Conservation (phyloP, 148 eudicot genomes). For the Rhododendron molle region DNA sequence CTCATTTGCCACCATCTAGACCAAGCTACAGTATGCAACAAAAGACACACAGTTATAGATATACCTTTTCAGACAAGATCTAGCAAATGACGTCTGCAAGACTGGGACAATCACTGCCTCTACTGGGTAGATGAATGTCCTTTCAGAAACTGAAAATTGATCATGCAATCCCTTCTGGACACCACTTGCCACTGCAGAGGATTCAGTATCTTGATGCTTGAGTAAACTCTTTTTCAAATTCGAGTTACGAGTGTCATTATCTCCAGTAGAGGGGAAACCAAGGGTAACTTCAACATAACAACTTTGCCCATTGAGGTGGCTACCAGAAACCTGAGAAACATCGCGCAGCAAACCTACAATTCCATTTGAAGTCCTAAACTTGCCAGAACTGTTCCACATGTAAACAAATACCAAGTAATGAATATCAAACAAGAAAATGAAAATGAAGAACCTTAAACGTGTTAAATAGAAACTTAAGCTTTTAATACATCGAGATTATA, state of each 20-base stretch:
- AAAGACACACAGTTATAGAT: not conserved
- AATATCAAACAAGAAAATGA: not conserved
- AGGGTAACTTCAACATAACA: constrained; percentile 81
- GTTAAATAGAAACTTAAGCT: not conserved
- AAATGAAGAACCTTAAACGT: not conserved
- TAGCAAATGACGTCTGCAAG: constrained; percentile 73
- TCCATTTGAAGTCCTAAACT: constrained; percentile 55
- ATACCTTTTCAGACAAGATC: constrained; percentile 80
- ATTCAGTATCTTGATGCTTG: constrained; percentile 23
- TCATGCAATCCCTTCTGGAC: constrained; percentile 32
- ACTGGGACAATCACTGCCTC: constrained; percentile 93
- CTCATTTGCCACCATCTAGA: not conserved
- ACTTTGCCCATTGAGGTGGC: constrained; percentile 63
- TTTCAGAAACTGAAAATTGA: constrained; percentile 46
- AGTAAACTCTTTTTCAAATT: constrained; percentile 28
- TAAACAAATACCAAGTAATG: constrained; percentile 10
- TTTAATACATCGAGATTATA: not conserved
- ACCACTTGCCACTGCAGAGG: constrained; percentile 33
- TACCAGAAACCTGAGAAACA: constrained; percentile 52
- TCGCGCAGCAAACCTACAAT: constrained; percentile 57
- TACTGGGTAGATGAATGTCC: constrained; percentile 69
- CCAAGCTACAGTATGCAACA: constrained; percentile 1
- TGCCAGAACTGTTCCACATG: constrained; percentile 55
- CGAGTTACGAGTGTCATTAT: constrained; percentile 30
- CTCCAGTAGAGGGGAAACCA: constrained; percentile 46